Evolutionary conservation across 2,329 filamentous ascomycete species (phyloP).

Genomic region (Phyllachora maydis): DNA sequence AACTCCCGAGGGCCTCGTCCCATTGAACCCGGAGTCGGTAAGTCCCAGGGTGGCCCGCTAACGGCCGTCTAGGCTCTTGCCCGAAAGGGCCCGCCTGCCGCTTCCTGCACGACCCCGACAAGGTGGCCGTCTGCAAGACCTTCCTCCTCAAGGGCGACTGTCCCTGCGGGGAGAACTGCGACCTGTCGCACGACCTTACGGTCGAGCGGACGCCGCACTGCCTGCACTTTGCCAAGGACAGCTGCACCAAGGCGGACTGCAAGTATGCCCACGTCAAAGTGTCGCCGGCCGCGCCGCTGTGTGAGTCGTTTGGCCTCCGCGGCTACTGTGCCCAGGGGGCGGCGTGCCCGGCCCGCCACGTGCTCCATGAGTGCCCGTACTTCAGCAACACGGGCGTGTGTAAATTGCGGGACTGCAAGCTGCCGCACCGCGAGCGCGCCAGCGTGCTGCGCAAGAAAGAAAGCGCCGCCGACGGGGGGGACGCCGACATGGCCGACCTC

Average conservation of each 20-base stretch:
- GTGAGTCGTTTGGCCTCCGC: constrained; percentile 62
- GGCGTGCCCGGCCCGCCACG: constrained; percentile 62
- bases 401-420: constrained; percentile 59
- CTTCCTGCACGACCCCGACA: constrained; percentile 66
- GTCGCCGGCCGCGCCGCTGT: constrained; percentile 58
- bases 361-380: constrained; percentile 84
- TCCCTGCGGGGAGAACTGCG: constrained; percentile 57
- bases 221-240: constrained; percentile 74
- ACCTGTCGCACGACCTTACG: constrained; percentile 72
- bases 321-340: constrained; percentile 78
- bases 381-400: constrained; percentile 83
- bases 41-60: constrained; percentile 12
- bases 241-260: constrained; percentile 73
- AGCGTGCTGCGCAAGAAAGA: constrained; percentile 53
- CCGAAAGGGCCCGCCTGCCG: constrained; percentile 61
- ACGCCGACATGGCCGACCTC: constrained; percentile 42
- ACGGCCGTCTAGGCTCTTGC: constrained; percentile 50
- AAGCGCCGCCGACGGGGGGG: constrained; percentile 16
- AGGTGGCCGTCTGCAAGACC: constrained; percentile 79
- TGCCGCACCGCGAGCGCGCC: constrained; percentile 75
- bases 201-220: constrained; percentile 75
- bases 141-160: constrained; percentile 67
- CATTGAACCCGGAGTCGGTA: constrained; percentile 14
- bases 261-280: constrained; percentile 72
- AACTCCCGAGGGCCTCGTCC: constrained; percentile 9